Evolutionary conservation across 1,284 basidiomycete species (phyloP).

Genomic region (Sporisorium scitamineum): DNA sequence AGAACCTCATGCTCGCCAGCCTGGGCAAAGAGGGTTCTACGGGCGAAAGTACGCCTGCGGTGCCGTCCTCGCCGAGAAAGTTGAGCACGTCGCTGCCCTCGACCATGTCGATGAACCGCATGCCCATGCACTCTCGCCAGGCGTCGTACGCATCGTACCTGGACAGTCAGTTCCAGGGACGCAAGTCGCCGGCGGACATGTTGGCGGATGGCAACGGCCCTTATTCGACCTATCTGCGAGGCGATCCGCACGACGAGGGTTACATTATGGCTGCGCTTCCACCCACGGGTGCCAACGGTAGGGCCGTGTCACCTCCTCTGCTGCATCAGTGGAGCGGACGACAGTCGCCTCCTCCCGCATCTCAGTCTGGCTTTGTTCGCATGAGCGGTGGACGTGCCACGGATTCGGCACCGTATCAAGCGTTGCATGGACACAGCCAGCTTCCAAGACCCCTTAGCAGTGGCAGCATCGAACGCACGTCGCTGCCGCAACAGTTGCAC

Average conservation of each 20-base stretch:
- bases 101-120: slow-evolving; percentile 39
- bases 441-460: slow-evolving; percentile 25
- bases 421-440: slow-evolving; percentile 16
- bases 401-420: slow-evolving; percentile 53
- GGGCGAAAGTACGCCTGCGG: slow-evolving; percentile 26
- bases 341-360: slow-evolving; percentile 27
- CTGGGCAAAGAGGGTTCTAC: slow-evolving; percentile 27
- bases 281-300: slow-evolving; percentile 13
- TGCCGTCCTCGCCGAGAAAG: slow-evolving; percentile 30
- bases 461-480: slow-evolving; percentile 35
- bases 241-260: slow-evolving; percentile 59
- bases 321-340: slow-evolving; percentile 35
- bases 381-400: slow-evolving; percentile 58
- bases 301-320: slow-evolving; percentile 36
- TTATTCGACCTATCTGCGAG: slow-evolving; percentile 52
- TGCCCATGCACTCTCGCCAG: slow-evolving; percentile 57
- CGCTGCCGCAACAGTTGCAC: slow-evolving; percentile 22
- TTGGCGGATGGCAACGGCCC: slow-evolving; percentile 41
- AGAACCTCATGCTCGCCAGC: slow-evolving; percentile 37
- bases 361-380: slow-evolving; percentile 55
- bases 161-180: slow-evolving; percentile 44
- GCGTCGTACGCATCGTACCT: slow-evolving; percentile 57
- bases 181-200: slow-evolving; percentile 44
- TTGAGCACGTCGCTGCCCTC: slow-evolving; percentile 33
- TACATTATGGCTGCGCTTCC: slow-evolving; percentile 63